Percentiles rank a stretch among this genome's conserved stretches.
phyloP scores from a whole-genome alignment of 2,329 filamentous ascomycete genomes.

The Claviceps cyperi region DNA sequence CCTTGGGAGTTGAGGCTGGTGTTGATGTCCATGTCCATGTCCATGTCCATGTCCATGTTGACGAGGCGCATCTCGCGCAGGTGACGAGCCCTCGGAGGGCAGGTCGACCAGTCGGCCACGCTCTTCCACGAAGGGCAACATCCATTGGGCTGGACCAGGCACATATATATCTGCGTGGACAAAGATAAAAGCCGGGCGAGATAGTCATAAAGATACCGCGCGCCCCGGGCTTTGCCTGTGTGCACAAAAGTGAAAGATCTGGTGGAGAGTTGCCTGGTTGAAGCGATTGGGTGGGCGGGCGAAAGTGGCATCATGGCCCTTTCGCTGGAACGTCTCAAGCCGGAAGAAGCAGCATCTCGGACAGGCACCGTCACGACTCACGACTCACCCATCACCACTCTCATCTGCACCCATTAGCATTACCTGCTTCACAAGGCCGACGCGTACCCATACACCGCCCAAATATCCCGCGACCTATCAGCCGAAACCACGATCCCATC shows the following conservation, averaged over 20 bases:
- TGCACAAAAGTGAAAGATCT: neutral
- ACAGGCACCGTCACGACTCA: neutral
- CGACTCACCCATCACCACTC: neutral
- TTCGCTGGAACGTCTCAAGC: neutral
- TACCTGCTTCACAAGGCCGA: too few relatives aligned
- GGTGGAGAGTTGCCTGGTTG: neutral
- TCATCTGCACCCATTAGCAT: too few relatives aligned
- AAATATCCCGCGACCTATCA: neutral
- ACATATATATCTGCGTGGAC: too few relatives aligned
- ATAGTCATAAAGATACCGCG: too few relatives aligned
- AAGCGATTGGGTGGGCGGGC: too few relatives aligned
- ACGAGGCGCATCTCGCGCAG: slow-evolving; percentile 1
- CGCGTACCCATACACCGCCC: too few relatives aligned
- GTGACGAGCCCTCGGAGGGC: slow-evolving; percentile 6
- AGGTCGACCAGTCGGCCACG: slow-evolving; percentile 9
- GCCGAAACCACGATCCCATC: neutral
- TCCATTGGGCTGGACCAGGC: slow-evolving; percentile 11
- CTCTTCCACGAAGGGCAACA: slow-evolving; percentile 9
- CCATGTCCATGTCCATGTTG: neutral
- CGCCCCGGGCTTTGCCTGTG: too few relatives aligned
- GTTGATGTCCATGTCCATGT: neutral
- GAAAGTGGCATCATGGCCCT: too few relatives aligned
- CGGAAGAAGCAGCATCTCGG: neutral
- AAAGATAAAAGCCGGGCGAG: too few relatives aligned
- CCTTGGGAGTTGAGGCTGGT: neutral